Evolutionary conservation across 345 rosid species (phyloP).

Genomic region (Linum usitatissimum): DNA sequence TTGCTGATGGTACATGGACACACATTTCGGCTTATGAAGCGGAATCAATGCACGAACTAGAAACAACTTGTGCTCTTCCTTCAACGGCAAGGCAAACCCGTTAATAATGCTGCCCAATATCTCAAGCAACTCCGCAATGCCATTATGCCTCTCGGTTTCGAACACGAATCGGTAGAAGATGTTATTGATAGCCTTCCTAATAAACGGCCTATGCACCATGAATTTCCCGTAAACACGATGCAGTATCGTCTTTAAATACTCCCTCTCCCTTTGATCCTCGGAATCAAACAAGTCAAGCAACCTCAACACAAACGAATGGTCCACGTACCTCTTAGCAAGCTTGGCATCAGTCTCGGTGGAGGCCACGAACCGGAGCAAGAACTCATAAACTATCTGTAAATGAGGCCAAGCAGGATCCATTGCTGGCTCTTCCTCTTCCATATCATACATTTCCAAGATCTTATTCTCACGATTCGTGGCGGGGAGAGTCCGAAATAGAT

Average conservation of each 20-base stretch:
- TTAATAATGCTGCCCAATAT: constrained; percentile 1
- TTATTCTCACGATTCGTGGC: constrained; percentile 1
- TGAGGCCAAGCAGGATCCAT: constrained; percentile 5
- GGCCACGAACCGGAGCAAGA: neutral
- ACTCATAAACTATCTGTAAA: constrained; percentile 2
- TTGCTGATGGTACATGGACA: constrained; percentile 3
- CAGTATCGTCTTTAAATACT: constrained; percentile 2
- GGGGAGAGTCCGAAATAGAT: neutral
- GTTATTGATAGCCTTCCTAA: constrained; percentile 1
- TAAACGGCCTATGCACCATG: constrained; percentile 4
- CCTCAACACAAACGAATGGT: constrained; percentile 1
- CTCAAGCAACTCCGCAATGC: constrained; percentile 3
- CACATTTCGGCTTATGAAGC: constrained; percentile 2
- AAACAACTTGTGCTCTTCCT: constrained; percentile 4
- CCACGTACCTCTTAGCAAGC: constrained; percentile 2
- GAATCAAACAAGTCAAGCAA: constrained; percentile 5
- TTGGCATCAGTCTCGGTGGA: constrained; percentile 1
- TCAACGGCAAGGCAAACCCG: constrained; percentile 5
- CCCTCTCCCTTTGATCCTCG: constrained; percentile 5
- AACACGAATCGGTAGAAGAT: neutral
- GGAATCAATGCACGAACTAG: constrained; percentile 5
- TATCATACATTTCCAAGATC: neutral
- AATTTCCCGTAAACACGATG: constrained; percentile 1
- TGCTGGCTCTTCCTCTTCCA: neutral
- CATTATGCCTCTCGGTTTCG: constrained; percentile 5